Evolutionary conservation across 352 stramenopile species (phyloP).

Genomic region (Phytophthora litchii): DNA sequence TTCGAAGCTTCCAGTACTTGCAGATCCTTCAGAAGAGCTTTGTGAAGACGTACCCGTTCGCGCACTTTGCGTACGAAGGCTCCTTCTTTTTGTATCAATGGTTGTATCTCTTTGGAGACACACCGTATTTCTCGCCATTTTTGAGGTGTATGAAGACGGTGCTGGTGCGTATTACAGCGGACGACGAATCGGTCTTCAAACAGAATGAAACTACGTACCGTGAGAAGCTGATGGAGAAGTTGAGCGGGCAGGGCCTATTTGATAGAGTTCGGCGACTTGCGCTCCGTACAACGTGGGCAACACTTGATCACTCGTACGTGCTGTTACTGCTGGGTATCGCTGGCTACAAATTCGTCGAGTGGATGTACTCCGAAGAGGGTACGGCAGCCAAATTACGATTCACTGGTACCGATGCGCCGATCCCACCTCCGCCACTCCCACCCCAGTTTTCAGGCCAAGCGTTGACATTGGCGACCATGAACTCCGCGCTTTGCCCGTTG

Average conservation of each 20-base stretch:
- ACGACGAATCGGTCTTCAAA: slow-evolving; percentile 65
- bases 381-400: slow-evolving; percentile 60
- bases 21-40: slow-evolving; percentile 61
- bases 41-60: slow-evolving; percentile 72
- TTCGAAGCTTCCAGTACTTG: slow-evolving; percentile 58
- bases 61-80: slow-evolving; percentile 81
- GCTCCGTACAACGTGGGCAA: slow-evolving; percentile 64
- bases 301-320: slow-evolving; percentile 83
- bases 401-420: slow-evolving; percentile 56
- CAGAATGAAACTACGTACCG: slow-evolving; percentile 68
- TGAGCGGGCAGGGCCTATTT: slow-evolving; percentile 50
- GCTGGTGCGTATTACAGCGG: slow-evolving; percentile 71
- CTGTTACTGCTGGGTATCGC: slow-evolving; percentile 78
- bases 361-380: slow-evolving; percentile 89
- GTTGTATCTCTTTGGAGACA: slow-evolving; percentile 88
- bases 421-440: slow-evolving; percentile 75
- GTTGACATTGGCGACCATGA: slow-evolving; percentile 48
- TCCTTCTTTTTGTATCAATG: slow-evolving; percentile 87
- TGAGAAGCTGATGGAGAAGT: slow-evolving; percentile 49
- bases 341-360: slow-evolving; percentile 88
- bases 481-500: slow-evolving; percentile 65
- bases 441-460: slow-evolving; percentile 69
- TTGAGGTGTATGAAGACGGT: slow-evolving; percentile 73
- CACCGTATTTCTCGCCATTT: slow-evolving; percentile 83
- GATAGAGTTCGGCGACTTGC: slow-evolving; percentile 48